Base-by-base conservation (phyloP, 306 rosid genomes). In the Dicorynia guianensis region DNA sequence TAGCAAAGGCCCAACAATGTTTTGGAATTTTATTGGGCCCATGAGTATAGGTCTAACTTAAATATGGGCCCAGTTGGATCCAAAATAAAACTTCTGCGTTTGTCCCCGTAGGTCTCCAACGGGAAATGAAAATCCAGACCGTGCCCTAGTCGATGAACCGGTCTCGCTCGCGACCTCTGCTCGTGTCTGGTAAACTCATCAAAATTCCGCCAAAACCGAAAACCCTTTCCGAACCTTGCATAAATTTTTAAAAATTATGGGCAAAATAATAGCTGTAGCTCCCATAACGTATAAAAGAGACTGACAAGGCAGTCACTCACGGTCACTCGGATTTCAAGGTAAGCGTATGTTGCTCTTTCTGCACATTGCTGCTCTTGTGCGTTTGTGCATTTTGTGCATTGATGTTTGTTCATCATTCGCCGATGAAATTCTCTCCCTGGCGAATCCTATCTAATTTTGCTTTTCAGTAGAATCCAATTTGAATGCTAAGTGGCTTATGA, bases 311-410 rank as follows among this genome's bases (percentile, higher is more conserved):
- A 11, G 4, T 34, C 20, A n/a, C 25, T 19, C 8, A n/a, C n/a
- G n/a, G n/a, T n/a, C 4, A 19, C n/a, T n/a, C n/a, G n/a, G n/a
- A 39, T 47, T 69, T 69, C 14, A 4, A 69, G 75, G 75, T 69
- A 54, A 7, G 63, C 50, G 17, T 39, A 11, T 39, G 14, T 52
- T 69, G n/a, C 40, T 13, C 50, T 19, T 6, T 17, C 4, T 6
- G 0, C n/a, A 4, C n/a, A 4, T 34, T 54, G 12, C 47, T 3
- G 20, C 11, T 53, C 52, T 69, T 15, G 11, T 69, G 39, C 38
- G 38, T 43, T 40, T 40, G 44, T n/a, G n/a, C n/a, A n/a, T 6
- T 17, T 3, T 6, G 0, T 14, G 0, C n/a, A 4, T 34, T 54
- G 12, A 34, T 3, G 19, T 14, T 7, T 4, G 19, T 14, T 52